Evolutionary conservation across 768 basidiomycete genomes (phyloP).

Genomic region (Phaeotremella fagi): DNA sequence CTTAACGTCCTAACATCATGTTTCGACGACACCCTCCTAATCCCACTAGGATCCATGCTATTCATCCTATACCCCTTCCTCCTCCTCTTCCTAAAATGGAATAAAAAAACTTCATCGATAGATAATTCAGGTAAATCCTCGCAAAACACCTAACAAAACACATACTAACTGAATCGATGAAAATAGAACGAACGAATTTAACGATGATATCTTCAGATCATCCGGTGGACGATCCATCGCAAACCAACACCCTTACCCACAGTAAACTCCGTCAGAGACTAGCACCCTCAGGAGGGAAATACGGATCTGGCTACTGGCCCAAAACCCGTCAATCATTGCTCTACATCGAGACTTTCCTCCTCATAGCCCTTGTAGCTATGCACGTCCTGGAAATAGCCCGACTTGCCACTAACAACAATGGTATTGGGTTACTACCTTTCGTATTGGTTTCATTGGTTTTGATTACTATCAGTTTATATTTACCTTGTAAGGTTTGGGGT

Average conservation of each 20-base stretch:
- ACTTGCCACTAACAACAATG: slow-evolving; percentile 3
- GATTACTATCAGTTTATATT: neutral
- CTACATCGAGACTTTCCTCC: slow-evolving; percentile 3
- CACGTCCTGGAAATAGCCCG: slow-evolving; percentile 10
- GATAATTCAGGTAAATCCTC: neutral
- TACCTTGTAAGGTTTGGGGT: neutral
- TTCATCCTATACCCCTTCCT: slow-evolving; percentile 4
- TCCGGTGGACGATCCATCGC: neutral
- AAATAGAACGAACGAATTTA: neutral
- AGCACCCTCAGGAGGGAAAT: neutral
- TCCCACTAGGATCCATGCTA: slow-evolving; percentile 2
- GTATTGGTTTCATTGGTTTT: slow-evolving; percentile 3
- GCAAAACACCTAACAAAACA: neutral
- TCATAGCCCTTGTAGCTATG: slow-evolving; percentile 6
- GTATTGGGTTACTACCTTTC: slow-evolving; percentile 8
- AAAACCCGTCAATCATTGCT: neutral
- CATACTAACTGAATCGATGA: neutral
- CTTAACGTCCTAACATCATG: slow-evolving; percentile 2
- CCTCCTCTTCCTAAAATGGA: neutral
- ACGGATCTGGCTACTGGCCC: neutral
- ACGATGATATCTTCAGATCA: too few relatives aligned
- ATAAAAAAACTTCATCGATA: neutral
- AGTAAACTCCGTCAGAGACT: neutral
- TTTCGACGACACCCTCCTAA: slow-evolving; percentile 4
- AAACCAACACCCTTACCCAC: neutral